Evolutionary conservation across 495 filamentous ascomycete species (phyloP).

Genomic region (Hyaloscypha finlandica): DNA sequence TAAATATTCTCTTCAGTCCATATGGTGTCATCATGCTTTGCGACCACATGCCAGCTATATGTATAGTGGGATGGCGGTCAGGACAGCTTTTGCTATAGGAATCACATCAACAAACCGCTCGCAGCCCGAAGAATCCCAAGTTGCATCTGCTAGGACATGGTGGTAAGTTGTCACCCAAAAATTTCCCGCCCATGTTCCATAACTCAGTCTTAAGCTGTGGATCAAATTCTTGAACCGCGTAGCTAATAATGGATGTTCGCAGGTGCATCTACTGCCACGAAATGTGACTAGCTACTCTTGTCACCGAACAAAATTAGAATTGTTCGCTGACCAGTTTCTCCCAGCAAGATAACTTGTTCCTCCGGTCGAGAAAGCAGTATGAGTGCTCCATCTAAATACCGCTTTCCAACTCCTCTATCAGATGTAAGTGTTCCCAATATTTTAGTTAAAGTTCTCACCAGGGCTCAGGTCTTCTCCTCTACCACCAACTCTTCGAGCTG

Average conservation of each 20-base stretch:
- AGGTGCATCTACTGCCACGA: constrained; percentile 18
- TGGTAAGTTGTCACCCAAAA: background rate
- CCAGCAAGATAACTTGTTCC: constrained; percentile 6
- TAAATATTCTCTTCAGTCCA: background rate
- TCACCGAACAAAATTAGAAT: background rate
- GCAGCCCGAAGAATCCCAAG: background rate
- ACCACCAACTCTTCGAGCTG: background rate
- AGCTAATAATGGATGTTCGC: background rate
- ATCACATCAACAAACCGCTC: background rate
- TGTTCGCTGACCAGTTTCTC: background rate
- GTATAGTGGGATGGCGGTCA: constrained; percentile 20
- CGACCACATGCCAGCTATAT: constrained; percentile 17
- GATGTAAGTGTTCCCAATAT: background rate
- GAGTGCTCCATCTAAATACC: background rate
- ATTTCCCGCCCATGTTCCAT: background rate
- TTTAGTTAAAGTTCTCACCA: background rate
- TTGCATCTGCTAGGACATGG: constrained; percentile 7
- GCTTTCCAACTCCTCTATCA: background rate
- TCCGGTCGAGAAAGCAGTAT: background rate
- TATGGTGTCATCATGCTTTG: constrained; percentile 16
- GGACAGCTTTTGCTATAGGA: constrained; percentile 15
- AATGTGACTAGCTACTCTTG: background rate
- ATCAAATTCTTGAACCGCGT: no score
- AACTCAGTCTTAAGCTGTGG: background rate
- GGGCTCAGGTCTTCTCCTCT: background rate